These are phyloP conservation scores for Phlebiopsis gigantea DNA, from an alignment of 768 basidiomycete genomes.

Conservation along the genomic window DNA sequence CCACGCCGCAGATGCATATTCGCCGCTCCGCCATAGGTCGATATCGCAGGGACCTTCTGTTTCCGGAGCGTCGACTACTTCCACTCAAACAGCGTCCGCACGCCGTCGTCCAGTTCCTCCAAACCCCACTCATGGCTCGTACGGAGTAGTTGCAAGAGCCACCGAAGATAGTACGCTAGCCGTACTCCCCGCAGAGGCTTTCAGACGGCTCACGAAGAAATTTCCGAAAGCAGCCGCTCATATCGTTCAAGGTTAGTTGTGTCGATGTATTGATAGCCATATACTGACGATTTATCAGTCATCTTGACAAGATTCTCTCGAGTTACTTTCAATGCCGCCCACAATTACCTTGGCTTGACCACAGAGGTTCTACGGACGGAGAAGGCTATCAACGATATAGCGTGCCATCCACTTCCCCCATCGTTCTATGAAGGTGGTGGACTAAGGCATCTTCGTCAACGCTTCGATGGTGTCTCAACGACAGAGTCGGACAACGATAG, in stretches of 20 bases:
- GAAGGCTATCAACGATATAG: constrained; percentile 94
- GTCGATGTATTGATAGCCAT: background rate
- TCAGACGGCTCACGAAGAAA: constrained; percentile 88
- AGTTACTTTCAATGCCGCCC: constrained; percentile 96
- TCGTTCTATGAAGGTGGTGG: constrained; percentile 93
- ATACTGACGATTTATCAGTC: constrained; percentile 35
- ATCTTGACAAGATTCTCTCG: constrained; percentile 94
- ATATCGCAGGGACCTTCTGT: constrained; percentile 10
- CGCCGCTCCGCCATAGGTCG: constrained; percentile 20
- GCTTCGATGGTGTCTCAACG: constrained; percentile 62
- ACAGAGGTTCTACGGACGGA: constrained; percentile 94
- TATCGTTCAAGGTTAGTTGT: constrained; percentile 75
- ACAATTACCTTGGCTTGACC: constrained; percentile 92
- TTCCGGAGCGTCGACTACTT: constrained; percentile 8
- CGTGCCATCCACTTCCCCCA: constrained; percentile 88
- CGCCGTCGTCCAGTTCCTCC: constrained; percentile 6
- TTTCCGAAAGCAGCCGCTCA: constrained; percentile 97
- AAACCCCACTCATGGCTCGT: constrained; percentile 35
- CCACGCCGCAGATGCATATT: constrained; percentile 36
- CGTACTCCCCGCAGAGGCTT: constrained; percentile 98
- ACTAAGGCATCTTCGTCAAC: constrained; percentile 80
- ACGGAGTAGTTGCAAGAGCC: constrained; percentile 86
- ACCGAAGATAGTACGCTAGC: constrained; percentile 92
- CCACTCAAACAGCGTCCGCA: constrained; percentile 4
- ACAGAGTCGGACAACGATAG: constrained; percentile 40